Conservation (phyloP, 1,284 basidiomycete genomes). For the Pseudozyma flocculosa region DNA sequence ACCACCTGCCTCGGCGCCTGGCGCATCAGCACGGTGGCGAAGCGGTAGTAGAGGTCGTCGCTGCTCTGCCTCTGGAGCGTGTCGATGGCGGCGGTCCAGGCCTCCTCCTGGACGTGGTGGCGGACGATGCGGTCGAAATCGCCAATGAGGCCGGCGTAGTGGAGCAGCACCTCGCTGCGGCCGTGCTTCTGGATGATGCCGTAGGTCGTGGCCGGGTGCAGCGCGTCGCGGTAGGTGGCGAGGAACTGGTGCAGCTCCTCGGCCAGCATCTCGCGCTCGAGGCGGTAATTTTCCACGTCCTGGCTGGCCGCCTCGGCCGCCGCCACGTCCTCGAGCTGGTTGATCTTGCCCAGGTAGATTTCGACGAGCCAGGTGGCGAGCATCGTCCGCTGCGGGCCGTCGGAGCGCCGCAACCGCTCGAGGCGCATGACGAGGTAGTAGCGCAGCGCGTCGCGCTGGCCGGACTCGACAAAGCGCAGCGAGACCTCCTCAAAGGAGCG, state of each 20-base stretch:
- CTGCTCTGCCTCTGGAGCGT: conserved; percentile 73
- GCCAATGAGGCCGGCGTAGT: conserved; percentile 79
- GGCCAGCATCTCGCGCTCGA: conserved; percentile 80
- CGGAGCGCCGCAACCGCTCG: conserved; percentile 76
- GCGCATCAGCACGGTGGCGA: conserved; percentile 81
- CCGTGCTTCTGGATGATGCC: conserved; percentile 92
- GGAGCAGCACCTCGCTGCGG: conserved; percentile 84
- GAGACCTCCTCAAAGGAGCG: conserved; percentile 85
- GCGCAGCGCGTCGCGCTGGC: conserved; percentile 87
- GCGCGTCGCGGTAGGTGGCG: conserved; percentile 71
- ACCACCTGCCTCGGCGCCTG: conserved; percentile 84
- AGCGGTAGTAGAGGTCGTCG: conserved; percentile 89
- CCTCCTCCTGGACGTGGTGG: conserved; percentile 85
- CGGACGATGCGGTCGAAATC: conserved; percentile 85
- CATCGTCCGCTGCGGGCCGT: conserved; percentile 92
- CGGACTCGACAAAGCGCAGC: conserved; percentile 82
- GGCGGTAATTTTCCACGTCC: conserved; percentile 80
- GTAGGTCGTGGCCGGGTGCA: conserved; percentile 82
- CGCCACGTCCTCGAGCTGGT: conserved; percentile 83
- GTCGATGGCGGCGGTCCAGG: conserved; percentile 88
- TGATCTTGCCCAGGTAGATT: conserved; percentile 93
- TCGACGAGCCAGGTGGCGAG: conserved; percentile 97
- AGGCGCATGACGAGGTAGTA: conserved; percentile 86
- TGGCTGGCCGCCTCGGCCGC: conserved; percentile 76
- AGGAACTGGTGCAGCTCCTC: conserved; percentile 91